A percentile compares a stretch with the other conserved stretches of the same genome.
phyloP scores from a whole-genome alignment of 306 rosid species.

The Calophaca sinica region DNA sequence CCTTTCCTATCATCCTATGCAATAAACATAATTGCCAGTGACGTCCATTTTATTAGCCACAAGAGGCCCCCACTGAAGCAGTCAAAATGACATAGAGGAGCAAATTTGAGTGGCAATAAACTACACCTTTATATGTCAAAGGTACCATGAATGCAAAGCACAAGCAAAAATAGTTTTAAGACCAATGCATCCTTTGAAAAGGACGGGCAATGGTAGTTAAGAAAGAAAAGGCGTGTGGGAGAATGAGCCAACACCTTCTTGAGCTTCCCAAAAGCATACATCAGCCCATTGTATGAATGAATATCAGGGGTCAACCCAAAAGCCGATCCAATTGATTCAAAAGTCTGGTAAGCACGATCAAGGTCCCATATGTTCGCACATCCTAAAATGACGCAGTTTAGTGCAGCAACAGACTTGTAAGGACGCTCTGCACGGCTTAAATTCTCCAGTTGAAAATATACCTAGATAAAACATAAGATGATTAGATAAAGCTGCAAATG shows the following conservation, averaged over 20 bases:
- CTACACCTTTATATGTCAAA: slow-evolving; percentile 24
- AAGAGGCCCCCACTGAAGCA: background rate
- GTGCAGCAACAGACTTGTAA: slow-evolving; percentile 87
- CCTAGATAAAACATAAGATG: slow-evolving; percentile 57
- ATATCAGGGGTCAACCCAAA: slow-evolving; percentile 86
- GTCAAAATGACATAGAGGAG: background rate
- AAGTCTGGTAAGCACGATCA: slow-evolving; percentile 97
- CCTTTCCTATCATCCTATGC: slow-evolving; percentile 17
- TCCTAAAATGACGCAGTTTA: slow-evolving; percentile 86
- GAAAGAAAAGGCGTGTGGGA: slow-evolving; percentile 20
- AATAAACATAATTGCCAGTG: slow-evolving; percentile 18
- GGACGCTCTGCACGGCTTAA: slow-evolving; percentile 77
- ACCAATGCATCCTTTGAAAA: slow-evolving; percentile 13
- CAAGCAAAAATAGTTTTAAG: slow-evolving; percentile 30
- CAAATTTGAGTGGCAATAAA: background rate
- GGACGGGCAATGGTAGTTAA: background rate
- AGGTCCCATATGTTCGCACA: slow-evolving; percentile 97
- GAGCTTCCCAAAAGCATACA: slow-evolving; percentile 86
- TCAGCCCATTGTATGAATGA: slow-evolving; percentile 89
- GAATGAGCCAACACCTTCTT: slow-evolving; percentile 70
- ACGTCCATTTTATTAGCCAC: background rate
- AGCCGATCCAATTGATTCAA: slow-evolving; percentile 83
- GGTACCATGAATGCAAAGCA: slow-evolving; percentile 13
- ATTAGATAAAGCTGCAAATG: slow-evolving; percentile 43
- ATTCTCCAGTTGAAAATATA: slow-evolving; percentile 91